phyloP scores from a whole-genome alignment of 1,284 basidiomycete genomes.

The Tilletia walkeri region DNA sequence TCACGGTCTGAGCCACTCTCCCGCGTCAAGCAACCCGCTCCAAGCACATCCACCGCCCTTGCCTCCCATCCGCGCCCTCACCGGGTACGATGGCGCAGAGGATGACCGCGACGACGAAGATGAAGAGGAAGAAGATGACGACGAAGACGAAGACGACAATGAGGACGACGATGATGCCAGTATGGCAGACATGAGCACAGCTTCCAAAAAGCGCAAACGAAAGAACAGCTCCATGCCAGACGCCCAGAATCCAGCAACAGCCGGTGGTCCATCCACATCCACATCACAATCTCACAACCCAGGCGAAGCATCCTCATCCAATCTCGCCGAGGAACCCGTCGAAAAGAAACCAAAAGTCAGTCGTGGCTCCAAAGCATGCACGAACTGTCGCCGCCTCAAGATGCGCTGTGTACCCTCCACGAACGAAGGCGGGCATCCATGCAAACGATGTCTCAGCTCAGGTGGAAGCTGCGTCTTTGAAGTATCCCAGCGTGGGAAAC shows the following conservation, averaged over 20 bases:
- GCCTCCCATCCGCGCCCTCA: neutral
- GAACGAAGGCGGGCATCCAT: conserved; percentile 73
- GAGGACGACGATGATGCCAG: conserved; percentile 25
- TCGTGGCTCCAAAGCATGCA: conserved; percentile 70
- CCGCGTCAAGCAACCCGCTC: neutral
- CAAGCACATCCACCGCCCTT: neutral
- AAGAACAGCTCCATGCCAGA: conserved; percentile 22
- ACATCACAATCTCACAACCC: conserved; percentile 19
- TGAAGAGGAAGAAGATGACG: conserved; percentile 26
- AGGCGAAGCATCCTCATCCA: conserved; percentile 14
- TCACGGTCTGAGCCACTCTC: too few relatives aligned
- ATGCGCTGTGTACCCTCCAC: conserved; percentile 97
- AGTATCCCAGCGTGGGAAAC: conserved; percentile 53
- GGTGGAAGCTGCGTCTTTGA: conserved; percentile 53
- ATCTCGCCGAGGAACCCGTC: conserved; percentile 17
- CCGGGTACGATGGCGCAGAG: neutral
- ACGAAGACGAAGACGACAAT: conserved; percentile 32
- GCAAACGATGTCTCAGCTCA: conserved; percentile 63
- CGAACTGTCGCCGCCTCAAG: conserved; percentile 90
- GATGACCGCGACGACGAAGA: conserved; percentile 24
- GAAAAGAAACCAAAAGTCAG: conserved; percentile 51
- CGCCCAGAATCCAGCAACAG: conserved; percentile 23
- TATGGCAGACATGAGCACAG: conserved; percentile 13
- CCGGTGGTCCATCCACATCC: conserved; percentile 17
- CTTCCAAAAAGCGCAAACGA: conserved; percentile 34